phyloP scores from a whole-genome alignment of 176 grass and related monocot genomes.

The Zoysia japonica region DNA sequence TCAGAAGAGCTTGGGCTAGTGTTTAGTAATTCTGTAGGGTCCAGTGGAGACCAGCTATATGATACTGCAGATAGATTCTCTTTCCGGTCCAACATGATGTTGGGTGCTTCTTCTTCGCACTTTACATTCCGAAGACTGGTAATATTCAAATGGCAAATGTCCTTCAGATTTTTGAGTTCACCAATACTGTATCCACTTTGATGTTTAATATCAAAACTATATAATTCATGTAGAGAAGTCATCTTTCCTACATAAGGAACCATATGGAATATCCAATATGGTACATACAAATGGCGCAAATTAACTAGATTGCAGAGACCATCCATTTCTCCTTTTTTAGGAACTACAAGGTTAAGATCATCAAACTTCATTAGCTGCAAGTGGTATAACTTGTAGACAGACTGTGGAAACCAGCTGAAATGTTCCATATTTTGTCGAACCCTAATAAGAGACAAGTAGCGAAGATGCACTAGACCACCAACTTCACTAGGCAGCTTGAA shows the following conservation, averaged over 20 bases:
- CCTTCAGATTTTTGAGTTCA: constrained; percentile 47
- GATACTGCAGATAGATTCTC: constrained; percentile 23
- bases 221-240: constrained; percentile 41
- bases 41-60: constrained; percentile 31
- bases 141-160: constrained; percentile 22
- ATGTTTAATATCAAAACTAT: constrained; percentile 33
- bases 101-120: constrained; percentile 37
- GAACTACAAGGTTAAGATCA: constrained; percentile 6
- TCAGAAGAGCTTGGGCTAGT: background rate
- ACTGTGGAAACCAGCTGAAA: constrained; percentile 38
- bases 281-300: constrained; percentile 42
- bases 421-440: background rate
- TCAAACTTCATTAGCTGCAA: constrained; percentile 35
- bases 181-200: constrained; percentile 34
- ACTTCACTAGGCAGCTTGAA: constrained; percentile 38
- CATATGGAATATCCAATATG: background rate
- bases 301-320: constrained; percentile 41
- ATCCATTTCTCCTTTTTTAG: constrained; percentile 21
- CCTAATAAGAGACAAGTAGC: constrained; percentile 32
- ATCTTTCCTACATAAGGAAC: constrained; percentile 43
- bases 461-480: constrained; percentile 41
- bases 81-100: constrained; percentile 36
- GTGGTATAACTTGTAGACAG: constrained; percentile 48
- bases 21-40: background rate
- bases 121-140: constrained; percentile 48